Evolutionary conservation across 1,284 basidiomycete species (phyloP).

Genomic region (Pyrrhoderma noxium): DNA sequence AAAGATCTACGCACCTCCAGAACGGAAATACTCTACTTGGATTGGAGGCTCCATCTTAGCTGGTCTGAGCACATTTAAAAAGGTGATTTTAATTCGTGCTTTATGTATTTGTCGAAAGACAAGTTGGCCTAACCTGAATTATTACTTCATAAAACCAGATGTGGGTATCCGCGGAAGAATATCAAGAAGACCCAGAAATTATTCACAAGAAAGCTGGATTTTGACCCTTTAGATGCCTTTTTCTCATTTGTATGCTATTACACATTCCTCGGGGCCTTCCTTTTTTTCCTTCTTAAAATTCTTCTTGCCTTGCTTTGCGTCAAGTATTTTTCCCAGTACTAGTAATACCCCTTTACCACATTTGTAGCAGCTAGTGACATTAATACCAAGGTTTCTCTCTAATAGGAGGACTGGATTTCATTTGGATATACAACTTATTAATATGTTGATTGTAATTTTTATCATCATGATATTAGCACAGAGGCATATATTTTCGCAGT

Average conservation of each 20-base stretch:
- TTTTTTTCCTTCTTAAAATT: conserved; percentile 12
- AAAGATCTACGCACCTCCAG: conserved; percentile 99
- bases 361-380: conserved; percentile 15
- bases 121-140: not conserved
- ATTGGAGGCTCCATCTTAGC: conserved; percentile 97
- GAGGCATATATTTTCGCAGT: conserved; percentile 15
- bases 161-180: conserved; percentile 99
- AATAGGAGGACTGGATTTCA: too few species aligned
- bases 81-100: conserved; percentile 45
- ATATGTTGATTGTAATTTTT: too few species aligned
- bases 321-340: conserved; percentile 10
- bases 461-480: conserved; percentile 1
- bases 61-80: conserved; percentile 95
- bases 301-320: not conserved
- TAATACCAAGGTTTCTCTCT: conserved; percentile 15
- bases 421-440: too few species aligned
- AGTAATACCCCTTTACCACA: conserved; percentile 13
- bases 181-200: conserved; percentile 97
- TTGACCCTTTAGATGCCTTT: conserved; percentile 27
- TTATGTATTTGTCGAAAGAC: not conserved
- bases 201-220: conserved; percentile 90
- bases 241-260: conserved; percentile 2
- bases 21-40: conserved; percentile 99
- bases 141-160: conserved; percentile 48
- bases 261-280: conserved; percentile 11